Conservation (phyloP, 805 yeast species). For the Pichia deserticola region DNA sequence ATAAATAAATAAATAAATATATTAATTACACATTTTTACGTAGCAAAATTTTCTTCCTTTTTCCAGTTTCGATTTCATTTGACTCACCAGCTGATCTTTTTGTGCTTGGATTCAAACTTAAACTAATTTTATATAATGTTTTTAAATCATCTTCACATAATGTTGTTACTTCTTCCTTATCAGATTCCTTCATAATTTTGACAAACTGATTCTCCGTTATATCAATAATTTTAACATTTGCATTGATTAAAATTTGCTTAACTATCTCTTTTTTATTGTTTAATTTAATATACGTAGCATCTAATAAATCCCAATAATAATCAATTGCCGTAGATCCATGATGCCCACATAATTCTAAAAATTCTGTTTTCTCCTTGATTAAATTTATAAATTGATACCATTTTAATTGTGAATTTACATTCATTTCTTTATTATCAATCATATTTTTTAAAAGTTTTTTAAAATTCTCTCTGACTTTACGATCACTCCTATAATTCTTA, state of each 20-base stretch:
- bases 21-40: neutral
- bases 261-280: conserved; percentile 55
- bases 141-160: neutral
- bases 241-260: conserved; percentile 37
- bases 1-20: neutral
- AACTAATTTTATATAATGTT: neutral
- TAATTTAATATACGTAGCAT: conserved; percentile 48
- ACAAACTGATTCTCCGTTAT: conserved; percentile 9
- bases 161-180: neutral
- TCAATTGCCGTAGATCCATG: conserved; percentile 74
- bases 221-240: conserved; percentile 4
- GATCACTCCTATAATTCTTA: conserved; percentile 46
- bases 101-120: neutral
- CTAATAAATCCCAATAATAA: conserved; percentile 66
- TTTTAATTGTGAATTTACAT: conserved; percentile 40
- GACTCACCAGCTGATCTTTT: neutral
- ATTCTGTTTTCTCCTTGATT: conserved; percentile 49
- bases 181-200: conserved; percentile 6
- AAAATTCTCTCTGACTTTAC: conserved; percentile 59
- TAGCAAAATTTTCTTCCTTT: conserved; percentile 2
- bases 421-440: conserved; percentile 20
- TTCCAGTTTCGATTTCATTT: neutral
- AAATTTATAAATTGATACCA: conserved; percentile 51
- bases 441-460: conserved; percentile 37
- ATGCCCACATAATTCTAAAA: conserved; percentile 59